Evolutionary conservation across 2,329 filamentous ascomycete species (phyloP), one percentile per base, ranked within the genome.

Genomic region (Monosporascus sp.): DNA sequence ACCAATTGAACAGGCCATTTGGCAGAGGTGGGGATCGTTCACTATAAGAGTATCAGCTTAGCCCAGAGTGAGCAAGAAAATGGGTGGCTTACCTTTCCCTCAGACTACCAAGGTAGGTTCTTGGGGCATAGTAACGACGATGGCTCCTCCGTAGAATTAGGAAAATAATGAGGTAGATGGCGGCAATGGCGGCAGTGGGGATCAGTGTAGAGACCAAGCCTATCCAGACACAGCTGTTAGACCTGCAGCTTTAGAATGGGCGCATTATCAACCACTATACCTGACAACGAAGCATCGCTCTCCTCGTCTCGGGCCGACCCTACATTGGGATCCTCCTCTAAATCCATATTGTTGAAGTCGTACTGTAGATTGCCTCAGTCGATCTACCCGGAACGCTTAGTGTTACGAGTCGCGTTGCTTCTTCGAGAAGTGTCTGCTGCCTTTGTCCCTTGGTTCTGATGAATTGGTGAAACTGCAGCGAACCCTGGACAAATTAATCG

Each of bases 1-100:
- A 70, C 88, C 88, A 91, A 60, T 86, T 82, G 62, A 88, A 73
- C 46, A 84, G 67, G 51, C 86, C 85, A 25, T 67, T 75, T 3
- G 85, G 82, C 0, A 86, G 74, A 2, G 74, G 65, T 22, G 83
- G 83, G 14, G 80, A 81, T 36, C 84, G 81, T 56, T 84, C 75
- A 58, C 78, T 81, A 51, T 49, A 22, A 24, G 36, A n/a, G 20
- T 47, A 31, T 49, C 38, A 50, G 52, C 51, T 48, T 27, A 51
- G 45, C 49, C 52, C 44, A 60, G 54, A 58, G 59, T 52, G n/a
- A 6, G 31, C 24, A n/a, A 25, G n/a, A 39, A 36, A 36, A 7
- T 15, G 2, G 1, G 25, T 31, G 3, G 57, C 62, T 50, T 54
- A 75, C 74, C 60, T 72, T 52, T 72, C 68, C 34, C 70, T 70